Percentiles rank a stretch among this genome's conserved stretches.
Conservation (phyloP, 306 rosid species). For the Ormosia semicastrata region DNA sequence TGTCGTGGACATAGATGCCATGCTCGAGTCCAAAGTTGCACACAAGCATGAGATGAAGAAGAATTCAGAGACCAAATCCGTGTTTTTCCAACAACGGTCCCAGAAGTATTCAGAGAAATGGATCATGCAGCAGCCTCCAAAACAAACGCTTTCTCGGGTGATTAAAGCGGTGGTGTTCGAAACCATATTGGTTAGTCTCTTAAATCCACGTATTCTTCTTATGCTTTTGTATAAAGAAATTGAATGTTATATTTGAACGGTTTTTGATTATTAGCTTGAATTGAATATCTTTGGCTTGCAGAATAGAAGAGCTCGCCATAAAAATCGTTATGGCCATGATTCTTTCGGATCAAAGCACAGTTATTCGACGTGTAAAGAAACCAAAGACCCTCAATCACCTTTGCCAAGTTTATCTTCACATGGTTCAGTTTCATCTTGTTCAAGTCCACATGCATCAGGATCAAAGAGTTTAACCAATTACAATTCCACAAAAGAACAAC, state of each 20-base stretch:
- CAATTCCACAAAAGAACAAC: not conserved
- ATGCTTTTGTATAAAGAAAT: not conserved
- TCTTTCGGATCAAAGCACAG: conserved; percentile 31
- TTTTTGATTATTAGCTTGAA: not conserved
- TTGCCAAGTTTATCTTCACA: not conserved
- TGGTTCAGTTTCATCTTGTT: conserved; percentile 14
- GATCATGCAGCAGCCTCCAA: conserved; percentile 24
- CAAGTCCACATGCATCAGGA: conserved; percentile 16
- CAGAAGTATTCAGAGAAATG: conserved; percentile 10
- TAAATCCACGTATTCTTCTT: not conserved
- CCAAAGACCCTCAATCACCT: not conserved
- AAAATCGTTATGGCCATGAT: conserved; percentile 23
- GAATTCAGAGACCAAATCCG: conserved; percentile 1
- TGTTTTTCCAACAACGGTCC: conserved; percentile 17
- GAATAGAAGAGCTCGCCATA: conserved; percentile 43
- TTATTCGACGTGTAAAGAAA: conserved; percentile 12
- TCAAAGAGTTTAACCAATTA: conserved; percentile 15
- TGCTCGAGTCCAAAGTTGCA: conserved; percentile 37
- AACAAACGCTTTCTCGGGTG: conserved; percentile 39
- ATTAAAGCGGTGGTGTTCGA: conserved; percentile 59
- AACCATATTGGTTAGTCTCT: conserved; percentile 58
- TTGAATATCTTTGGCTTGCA: conserved; percentile 19
- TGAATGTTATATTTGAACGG: not conserved
- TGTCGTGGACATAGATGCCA: conserved; percentile 52
- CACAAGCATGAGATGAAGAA: not conserved